phyloP scores from a whole-genome alignment of 805 yeast genomes.

The Wickerhamiella kazuoi region DNA sequence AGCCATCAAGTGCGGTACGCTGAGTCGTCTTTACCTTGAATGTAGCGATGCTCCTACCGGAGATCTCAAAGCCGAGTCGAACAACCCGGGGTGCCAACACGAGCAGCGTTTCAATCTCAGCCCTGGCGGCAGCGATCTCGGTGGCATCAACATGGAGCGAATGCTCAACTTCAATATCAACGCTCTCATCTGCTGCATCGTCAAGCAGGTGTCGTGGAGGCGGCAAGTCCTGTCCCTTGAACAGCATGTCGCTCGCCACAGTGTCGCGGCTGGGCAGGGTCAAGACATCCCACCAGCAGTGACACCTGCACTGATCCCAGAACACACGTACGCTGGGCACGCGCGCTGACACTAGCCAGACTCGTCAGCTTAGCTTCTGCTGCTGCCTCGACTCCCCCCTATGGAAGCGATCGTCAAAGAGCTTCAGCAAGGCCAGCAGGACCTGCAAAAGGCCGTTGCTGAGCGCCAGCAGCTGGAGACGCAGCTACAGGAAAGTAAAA shows the following conservation, averaged over 20 bases:
- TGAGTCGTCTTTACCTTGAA: background rate
- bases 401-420: slow-evolving; percentile 10
- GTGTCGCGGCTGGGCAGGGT: no score
- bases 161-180: slow-evolving; percentile 4
- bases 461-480: slow-evolving; percentile 82
- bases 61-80: background rate
- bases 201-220: slow-evolving; percentile 36
- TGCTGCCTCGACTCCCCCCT: no score
- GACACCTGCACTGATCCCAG: no score
- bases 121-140: background rate
- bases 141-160: background rate
- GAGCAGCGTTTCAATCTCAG: slow-evolving; percentile 3
- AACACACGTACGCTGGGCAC: no score
- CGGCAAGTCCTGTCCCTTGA: slow-evolving; percentile 27
- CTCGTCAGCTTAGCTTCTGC: no score
- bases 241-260: no score
- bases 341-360: no score
- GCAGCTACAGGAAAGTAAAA: slow-evolving; percentile 83
- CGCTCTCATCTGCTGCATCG: slow-evolving; percentile 23
- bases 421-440: slow-evolving; percentile 15
- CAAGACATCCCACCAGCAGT: no score
- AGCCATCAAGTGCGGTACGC: background rate
- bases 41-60: background rate
- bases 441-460: slow-evolving; percentile 33
- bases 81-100: slow-evolving; percentile 9